phyloP scores from a whole-genome alignment of 768 basidiomycete species.

The Podaxis sp. region DNA sequence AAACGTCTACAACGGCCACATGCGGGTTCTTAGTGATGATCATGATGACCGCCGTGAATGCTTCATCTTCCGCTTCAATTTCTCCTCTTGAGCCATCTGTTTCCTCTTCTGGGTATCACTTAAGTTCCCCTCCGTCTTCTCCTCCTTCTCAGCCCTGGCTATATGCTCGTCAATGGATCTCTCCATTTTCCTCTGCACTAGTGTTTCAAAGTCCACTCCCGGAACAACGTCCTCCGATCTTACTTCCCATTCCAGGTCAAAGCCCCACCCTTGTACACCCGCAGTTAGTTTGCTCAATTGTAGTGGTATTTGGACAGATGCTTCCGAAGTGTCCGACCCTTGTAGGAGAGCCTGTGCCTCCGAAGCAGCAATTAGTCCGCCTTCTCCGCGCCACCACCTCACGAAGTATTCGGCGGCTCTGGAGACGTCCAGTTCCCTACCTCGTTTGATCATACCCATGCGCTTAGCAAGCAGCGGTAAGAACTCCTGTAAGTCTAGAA shows the following conservation, averaged over 20 bases:
- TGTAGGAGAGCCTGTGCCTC: constrained; percentile 13
- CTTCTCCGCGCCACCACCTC: constrained; percentile 83
- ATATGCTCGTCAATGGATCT: constrained; percentile 60
- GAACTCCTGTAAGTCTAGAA: constrained; percentile 62
- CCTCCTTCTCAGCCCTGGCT: constrained; percentile 43
- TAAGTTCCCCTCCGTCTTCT: constrained; percentile 52
- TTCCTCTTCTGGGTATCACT: constrained; percentile 78
- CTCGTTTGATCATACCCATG: constrained; percentile 80
- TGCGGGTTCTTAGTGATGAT: not conserved
- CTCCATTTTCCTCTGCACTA: constrained; percentile 70
- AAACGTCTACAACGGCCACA: not conserved
- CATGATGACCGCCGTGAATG: constrained; percentile 17
- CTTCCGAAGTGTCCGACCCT: not conserved
- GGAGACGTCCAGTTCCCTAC: constrained; percentile 66
- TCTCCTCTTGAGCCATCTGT: constrained; percentile 38
- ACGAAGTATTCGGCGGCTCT: constrained; percentile 83
- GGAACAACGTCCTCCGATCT: constrained; percentile 26
- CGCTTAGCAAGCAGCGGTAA: constrained; percentile 67
- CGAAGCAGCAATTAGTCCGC: constrained; percentile 51
- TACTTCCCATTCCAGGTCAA: constrained; percentile 76
- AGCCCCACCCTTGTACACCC: constrained; percentile 71
- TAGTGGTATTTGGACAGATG: constrained; percentile 13
- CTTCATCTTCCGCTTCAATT: constrained; percentile 37
- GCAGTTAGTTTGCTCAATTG: not conserved
- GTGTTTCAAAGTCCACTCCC: constrained; percentile 22